Evolutionary conservation across 495 filamentous ascomycete species (phyloP).

Genomic region (Articulospora tetracladia): DNA sequence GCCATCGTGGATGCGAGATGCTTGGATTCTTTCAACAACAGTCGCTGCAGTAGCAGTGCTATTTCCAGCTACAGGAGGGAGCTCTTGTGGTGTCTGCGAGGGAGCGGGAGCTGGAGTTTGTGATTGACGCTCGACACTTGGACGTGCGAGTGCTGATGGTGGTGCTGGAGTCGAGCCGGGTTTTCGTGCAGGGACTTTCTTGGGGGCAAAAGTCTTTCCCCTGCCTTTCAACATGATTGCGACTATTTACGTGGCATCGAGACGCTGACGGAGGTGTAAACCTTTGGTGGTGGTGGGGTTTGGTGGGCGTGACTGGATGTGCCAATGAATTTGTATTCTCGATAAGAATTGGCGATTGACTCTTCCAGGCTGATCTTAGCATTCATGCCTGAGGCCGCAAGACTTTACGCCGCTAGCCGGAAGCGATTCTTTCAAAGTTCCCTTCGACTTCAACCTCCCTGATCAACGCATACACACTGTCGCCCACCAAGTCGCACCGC

Average conservation of each 20-base stretch:
- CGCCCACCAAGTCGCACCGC: neutral
- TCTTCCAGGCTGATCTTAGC: too few species aligned
- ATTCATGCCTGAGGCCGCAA: neutral
- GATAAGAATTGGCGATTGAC: neutral
- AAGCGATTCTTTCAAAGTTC: neutral
- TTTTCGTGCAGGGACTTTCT: constrained; percentile 16
- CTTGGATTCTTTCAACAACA: neutral
- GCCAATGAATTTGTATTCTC: neutral
- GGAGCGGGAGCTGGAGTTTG: constrained; percentile 21
- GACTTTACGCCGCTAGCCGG: neutral
- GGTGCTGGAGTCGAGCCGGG: constrained; percentile 10
- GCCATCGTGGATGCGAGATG: neutral
- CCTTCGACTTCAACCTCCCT: constrained; percentile 4
- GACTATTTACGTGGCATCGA: neutral
- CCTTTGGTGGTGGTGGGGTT: neutral
- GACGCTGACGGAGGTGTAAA: neutral
- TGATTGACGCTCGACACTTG: constrained; percentile 24
- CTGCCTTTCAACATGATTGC: constrained; percentile 19
- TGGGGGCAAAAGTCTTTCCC: constrained; percentile 17
- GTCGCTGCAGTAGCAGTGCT: neutral
- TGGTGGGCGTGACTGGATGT: neutral
- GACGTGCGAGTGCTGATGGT: constrained; percentile 12
- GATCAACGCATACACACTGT: neutral
- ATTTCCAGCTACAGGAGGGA: neutral
- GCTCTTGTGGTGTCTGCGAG: neutral